Percentiles rank a stretch among this genome's conserved stretches.
Evolutionary conservation across 2,329 filamentous ascomycete genomes (phyloP).

Genomic region (Monilinia vaccinii-corymbosi): DNA sequence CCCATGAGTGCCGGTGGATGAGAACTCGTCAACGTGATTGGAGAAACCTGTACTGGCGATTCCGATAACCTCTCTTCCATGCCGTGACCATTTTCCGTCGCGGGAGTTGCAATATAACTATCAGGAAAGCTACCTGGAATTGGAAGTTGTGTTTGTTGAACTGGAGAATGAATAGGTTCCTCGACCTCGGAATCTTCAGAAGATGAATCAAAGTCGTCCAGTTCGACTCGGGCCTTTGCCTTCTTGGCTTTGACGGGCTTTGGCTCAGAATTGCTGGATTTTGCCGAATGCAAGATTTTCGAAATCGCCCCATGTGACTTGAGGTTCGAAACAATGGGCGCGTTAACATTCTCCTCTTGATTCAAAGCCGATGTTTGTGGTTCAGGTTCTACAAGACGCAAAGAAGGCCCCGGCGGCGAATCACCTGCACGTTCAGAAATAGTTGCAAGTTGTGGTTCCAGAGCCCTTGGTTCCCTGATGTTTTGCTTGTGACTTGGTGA

Average conservation of each 20-base stretch:
- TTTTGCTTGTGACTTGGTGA: constrained; percentile 22
- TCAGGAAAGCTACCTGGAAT: constrained; percentile 30
- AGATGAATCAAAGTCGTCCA: constrained; percentile 58
- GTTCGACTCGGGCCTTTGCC: constrained; percentile 52
- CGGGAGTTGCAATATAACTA: constrained; percentile 23
- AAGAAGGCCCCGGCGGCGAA: constrained; percentile 24
- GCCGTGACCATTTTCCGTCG: constrained; percentile 28
- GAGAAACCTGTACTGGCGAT: constrained; percentile 60
- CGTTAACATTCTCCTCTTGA: constrained; percentile 22
- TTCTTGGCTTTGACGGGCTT: constrained; percentile 49
- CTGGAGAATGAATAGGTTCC: constrained; percentile 18
- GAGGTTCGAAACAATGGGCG: constrained; percentile 31
- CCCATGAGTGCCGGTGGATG: constrained; percentile 57
- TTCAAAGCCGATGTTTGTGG: constrained; percentile 19
- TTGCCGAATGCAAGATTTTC: constrained; percentile 35
- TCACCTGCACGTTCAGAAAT: constrained; percentile 23
- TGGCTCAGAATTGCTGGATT: constrained; percentile 35
- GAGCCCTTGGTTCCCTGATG: constrained; percentile 17
- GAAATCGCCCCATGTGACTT: constrained; percentile 33
- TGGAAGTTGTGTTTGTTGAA: constrained; percentile 22
- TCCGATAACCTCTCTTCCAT: constrained; percentile 47
- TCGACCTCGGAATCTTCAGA: constrained; percentile 33
- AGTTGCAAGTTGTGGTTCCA: constrained; percentile 21
- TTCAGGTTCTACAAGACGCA: constrained; percentile 27
- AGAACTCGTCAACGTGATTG: constrained; percentile 39